phyloP scores from a whole-genome alignment of 495 filamentous ascomycete species.

The Acidiella bohemica region DNA sequence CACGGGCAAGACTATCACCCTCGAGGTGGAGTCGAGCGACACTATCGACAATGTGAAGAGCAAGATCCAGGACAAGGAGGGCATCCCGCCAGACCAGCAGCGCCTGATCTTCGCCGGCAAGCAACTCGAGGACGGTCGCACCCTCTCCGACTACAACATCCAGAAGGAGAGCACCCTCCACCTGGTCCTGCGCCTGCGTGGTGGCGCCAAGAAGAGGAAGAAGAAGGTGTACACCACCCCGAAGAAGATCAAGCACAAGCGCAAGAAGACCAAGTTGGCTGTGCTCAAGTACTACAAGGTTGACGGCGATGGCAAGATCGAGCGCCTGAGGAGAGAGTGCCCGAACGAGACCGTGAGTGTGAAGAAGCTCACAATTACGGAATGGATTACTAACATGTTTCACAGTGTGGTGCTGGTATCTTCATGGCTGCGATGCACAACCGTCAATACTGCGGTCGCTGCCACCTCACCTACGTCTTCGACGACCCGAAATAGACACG shows the following conservation, averaged over 20 bases:
- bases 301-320: slow-evolving; percentile 97
- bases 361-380: neutral
- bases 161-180: slow-evolving; percentile 99
- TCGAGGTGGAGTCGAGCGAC: slow-evolving; percentile 99
- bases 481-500: slow-evolving; percentile 48
- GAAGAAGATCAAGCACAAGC: slow-evolving; percentile 99
- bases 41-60: slow-evolving; percentile 99
- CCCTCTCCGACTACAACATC: slow-evolving; percentile 99
- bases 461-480: slow-evolving; percentile 99
- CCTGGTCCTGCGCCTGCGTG: slow-evolving; percentile 93
- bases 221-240: slow-evolving; percentile 99
- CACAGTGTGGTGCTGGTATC: slow-evolving; percentile 92
- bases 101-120: slow-evolving; percentile 99
- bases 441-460: slow-evolving; percentile 97
- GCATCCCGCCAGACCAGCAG: slow-evolving; percentile 99
- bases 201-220: slow-evolving; percentile 98
- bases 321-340: slow-evolving; percentile 96
- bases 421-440: slow-evolving; percentile 99
- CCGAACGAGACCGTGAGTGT: slow-evolving; percentile 63
- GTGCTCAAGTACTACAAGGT: slow-evolving; percentile 99
- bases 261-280: slow-evolving; percentile 99
- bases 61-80: slow-evolving; percentile 96
- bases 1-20: slow-evolving; percentile 99
- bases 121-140: slow-evolving; percentile 99
- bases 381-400: slow-evolving; percentile 18